A percentile compares a stretch with the other conserved stretches of the same genome.
Evolutionary conservation across 495 filamentous ascomycete species (phyloP).

Genomic region (Barbatosphaeria neglecta): DNA sequence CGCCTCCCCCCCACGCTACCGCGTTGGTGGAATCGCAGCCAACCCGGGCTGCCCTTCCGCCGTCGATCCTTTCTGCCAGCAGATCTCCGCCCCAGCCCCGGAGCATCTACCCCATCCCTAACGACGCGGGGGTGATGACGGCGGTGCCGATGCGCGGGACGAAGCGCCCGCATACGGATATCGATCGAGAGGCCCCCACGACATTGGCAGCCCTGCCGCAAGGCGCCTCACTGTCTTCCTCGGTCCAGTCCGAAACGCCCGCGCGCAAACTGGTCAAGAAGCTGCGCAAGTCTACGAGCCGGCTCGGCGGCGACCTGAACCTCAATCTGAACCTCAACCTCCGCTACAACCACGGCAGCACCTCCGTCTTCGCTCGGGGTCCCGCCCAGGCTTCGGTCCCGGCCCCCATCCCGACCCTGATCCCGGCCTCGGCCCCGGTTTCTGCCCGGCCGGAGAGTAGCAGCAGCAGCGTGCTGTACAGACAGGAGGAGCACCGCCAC

Average conservation of each 20-base stretch:
- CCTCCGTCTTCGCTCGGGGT: no score
- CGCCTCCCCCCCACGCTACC: not conserved
- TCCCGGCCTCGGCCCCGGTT: no score
- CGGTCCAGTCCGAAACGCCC: constrained; percentile 10
- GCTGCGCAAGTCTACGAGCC: constrained; percentile 11
- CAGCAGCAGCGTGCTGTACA: not conserved
- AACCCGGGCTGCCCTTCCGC: not conserved
- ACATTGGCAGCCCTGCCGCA: not conserved
- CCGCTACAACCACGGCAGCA: not conserved
- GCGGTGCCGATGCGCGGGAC: not conserved
- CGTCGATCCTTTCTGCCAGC: no score
- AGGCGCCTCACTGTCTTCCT: no score
- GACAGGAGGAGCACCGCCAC: no score
- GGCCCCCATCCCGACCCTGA: no score
- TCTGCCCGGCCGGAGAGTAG: no score
- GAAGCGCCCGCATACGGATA: not conserved
- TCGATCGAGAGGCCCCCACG: not conserved
- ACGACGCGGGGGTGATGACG: not conserved
- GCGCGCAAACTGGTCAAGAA: constrained; percentile 26
- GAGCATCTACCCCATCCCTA: no score
- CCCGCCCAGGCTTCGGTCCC: no score
- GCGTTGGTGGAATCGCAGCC: not conserved
- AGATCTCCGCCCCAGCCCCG: no score
- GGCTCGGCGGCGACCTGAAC: not conserved
- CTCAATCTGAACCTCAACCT: constrained; percentile 5